Percentiles rank a stretch among this genome's conserved stretches.
phyloP scores from a whole-genome alignment of 176 grass and related monocot genomes.

The Olyra latifolia region DNA sequence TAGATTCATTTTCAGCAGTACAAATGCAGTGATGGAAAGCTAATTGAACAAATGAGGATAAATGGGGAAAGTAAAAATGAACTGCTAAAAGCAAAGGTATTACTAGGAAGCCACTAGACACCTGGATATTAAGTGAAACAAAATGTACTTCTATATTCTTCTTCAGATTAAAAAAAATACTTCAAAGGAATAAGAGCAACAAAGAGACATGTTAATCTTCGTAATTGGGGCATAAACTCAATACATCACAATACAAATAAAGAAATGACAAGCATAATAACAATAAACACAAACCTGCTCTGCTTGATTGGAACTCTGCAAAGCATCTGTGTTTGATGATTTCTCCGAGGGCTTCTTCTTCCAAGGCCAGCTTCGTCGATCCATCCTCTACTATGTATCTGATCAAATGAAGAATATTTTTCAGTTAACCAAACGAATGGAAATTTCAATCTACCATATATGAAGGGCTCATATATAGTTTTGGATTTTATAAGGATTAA shows the following conservation, averaged over 20 bases:
- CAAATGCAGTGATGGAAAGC: background rate
- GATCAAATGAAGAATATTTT: constrained; percentile 16
- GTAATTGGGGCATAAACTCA: background rate
- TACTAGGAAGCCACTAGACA: background rate
- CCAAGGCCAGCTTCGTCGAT: constrained; percentile 96
- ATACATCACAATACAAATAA: background rate
- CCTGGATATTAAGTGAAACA: background rate
- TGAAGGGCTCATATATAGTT: background rate
- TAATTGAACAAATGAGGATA: background rate
- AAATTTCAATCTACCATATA: background rate
- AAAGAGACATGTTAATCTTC: background rate
- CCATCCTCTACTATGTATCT: constrained; percentile 57
- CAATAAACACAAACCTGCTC: constrained; percentile 54
- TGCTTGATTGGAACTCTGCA: constrained; percentile 53
- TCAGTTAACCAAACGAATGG: constrained; percentile 15
- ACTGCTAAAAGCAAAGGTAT: background rate
- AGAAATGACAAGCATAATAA: background rate
- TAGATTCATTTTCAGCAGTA: background rate
- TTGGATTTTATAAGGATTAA: background rate
- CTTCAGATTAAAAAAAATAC: background rate
- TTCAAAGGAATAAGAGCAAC: background rate
- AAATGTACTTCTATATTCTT: background rate
- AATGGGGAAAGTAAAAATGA: background rate
- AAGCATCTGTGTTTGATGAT: constrained; percentile 46
- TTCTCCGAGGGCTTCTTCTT: constrained; percentile 99